These are phyloP conservation scores for Elaeis guineensis DNA, from an alignment of 176 grass and related monocot species.

Conservation along the genomic window DNA sequence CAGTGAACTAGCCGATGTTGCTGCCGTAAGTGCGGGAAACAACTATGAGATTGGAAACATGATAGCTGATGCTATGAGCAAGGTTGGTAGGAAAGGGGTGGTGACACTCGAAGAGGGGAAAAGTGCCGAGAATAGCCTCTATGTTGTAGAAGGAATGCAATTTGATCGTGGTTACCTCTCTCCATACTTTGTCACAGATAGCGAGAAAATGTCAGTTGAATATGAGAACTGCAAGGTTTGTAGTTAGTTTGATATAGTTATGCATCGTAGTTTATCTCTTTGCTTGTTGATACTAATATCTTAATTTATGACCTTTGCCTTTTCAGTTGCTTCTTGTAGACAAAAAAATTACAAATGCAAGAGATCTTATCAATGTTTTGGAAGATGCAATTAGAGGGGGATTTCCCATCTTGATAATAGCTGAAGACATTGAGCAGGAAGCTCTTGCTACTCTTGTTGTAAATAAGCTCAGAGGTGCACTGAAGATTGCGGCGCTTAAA, in stretches of 20 bases:
- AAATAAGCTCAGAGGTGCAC: conserved; percentile 82
- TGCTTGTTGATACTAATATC: conserved; percentile 5
- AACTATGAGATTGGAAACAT: conserved; percentile 89
- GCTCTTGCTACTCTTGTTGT: conserved; percentile 93
- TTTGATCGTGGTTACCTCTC: conserved; percentile 98
- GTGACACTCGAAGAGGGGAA: conserved; percentile 91
- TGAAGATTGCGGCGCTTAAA: conserved; percentile 93
- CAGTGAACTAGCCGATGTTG: conserved; percentile 86
- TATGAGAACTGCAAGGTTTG: conserved; percentile 96
- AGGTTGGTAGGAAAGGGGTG: conserved; percentile 89
- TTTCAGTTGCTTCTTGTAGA: conserved; percentile 83
- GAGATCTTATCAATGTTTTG: conserved; percentile 87
- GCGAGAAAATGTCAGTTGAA: conserved; percentile 85
- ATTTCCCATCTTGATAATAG: conserved; percentile 76
- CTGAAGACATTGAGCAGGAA: conserved; percentile 98
- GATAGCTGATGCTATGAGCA: conserved; percentile 97
- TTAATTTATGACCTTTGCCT: not conserved
- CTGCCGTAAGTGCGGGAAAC: conserved; percentile 94
- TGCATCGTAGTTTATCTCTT: not conserved
- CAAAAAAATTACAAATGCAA: conserved; percentile 86
- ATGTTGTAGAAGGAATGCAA: conserved; percentile 97
- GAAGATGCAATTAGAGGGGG: conserved; percentile 85
- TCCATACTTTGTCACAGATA: conserved; percentile 92
- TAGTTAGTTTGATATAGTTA: not conserved
- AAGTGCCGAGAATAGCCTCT: conserved; percentile 79